Percentiles rank a stretch among this genome's conserved stretches.
Conservation (phyloP, 495 filamentous ascomycete genomes). For the Emericellopsis terricola region DNA sequence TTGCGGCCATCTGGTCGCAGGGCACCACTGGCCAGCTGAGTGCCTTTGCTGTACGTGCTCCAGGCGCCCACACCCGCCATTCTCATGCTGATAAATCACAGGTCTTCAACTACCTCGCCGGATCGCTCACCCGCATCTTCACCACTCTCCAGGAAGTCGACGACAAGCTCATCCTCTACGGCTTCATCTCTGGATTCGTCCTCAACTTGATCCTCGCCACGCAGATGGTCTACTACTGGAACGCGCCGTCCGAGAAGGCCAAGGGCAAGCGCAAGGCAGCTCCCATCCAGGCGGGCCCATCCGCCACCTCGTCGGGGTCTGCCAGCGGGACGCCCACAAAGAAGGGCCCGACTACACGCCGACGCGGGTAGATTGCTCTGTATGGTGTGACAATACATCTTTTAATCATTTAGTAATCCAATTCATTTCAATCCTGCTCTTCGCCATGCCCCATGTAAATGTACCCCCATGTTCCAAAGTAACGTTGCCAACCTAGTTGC, state of each 20-base stretch:
- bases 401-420: neutral
- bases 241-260: slow-evolving; percentile 39
- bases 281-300: slow-evolving; percentile 5
- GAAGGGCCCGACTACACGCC: slow-evolving; percentile 35
- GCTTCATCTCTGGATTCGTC: slow-evolving; percentile 72
- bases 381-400: neutral
- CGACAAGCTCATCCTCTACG: slow-evolving; percentile 85
- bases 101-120: slow-evolving; percentile 95
- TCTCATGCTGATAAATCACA: slow-evolving; percentile 13
- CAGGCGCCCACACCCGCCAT: neutral
- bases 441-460: too few relatives aligned
- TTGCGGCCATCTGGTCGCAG: slow-evolving; percentile 60
- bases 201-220: slow-evolving; percentile 72
- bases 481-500: too few relatives aligned
- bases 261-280: slow-evolving; percentile 25
- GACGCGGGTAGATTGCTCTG: slow-evolving; percentile 21
- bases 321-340: slow-evolving; percentile 20
- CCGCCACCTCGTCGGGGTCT: slow-evolving; percentile 8
- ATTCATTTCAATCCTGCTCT: neutral
- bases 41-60: slow-evolving; percentile 66
- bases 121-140: slow-evolving; percentile 84
- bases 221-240: slow-evolving; percentile 98
- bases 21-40: slow-evolving; percentile 89
- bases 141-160: slow-evolving; percentile 93
- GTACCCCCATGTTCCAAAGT: too few relatives aligned